Evolutionary conservation across 306 rosid genomes (phyloP).

Genomic region (Dryas octopetala): DNA sequence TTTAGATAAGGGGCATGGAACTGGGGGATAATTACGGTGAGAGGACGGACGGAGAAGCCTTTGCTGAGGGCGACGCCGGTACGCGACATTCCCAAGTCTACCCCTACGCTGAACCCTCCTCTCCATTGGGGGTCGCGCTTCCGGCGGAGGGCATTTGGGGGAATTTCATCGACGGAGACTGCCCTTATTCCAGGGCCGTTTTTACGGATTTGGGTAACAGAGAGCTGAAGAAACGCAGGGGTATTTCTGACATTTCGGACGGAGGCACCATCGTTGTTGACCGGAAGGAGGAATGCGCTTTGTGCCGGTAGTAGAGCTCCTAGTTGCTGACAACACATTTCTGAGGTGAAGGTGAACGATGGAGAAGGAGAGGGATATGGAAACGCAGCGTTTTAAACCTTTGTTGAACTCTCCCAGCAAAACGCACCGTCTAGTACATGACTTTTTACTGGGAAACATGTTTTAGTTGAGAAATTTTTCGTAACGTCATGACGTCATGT

Average conservation of each 20-base stretch:
- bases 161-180: slow-evolving; percentile 44
- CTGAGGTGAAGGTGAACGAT: too few relatives aligned
- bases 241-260: background rate
- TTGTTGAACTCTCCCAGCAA: background rate
- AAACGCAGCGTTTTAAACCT: background rate
- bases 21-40: slow-evolving; percentile 44
- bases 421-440: background rate
- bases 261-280: background rate
- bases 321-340: slow-evolving; percentile 12
- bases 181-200: slow-evolving; percentile 14
- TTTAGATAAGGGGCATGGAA: background rate
- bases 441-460: too few relatives aligned
- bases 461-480: too few relatives aligned
- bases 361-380: background rate
- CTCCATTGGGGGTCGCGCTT: slow-evolving; percentile 66
- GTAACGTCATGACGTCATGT: too few relatives aligned
- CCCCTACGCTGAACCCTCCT: slow-evolving; percentile 87
- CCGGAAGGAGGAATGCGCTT: background rate
- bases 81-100: slow-evolving; percentile 81
- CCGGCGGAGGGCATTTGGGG: slow-evolving; percentile 76
- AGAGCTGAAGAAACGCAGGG: slow-evolving; percentile 5
- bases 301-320: slow-evolving; percentile 13
- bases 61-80: slow-evolving; percentile 87
- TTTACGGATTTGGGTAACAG: slow-evolving; percentile 11
- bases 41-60: slow-evolving; percentile 78